Percentiles rank a stretch among this genome's conserved stretches.
Conservation (phyloP, 352 stramenopile species). For the Phytophthora sp. region DNA sequence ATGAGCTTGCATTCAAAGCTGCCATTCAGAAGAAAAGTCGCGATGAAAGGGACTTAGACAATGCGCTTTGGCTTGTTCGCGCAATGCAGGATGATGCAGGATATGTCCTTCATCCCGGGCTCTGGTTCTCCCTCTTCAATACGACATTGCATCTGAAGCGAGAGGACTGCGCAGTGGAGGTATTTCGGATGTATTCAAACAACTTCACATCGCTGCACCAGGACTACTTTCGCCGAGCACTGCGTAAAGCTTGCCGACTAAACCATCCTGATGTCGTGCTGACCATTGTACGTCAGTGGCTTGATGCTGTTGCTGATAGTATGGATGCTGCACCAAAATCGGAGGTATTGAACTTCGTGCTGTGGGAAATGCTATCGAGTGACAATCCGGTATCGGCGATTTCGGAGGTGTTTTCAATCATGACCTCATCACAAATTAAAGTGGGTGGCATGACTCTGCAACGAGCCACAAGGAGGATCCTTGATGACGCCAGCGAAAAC, state of each 20-base stretch:
- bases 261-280: constrained; percentile 32
- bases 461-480: background rate
- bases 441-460: background rate
- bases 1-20: constrained; percentile 9
- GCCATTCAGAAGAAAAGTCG: constrained; percentile 5
- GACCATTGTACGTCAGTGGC: constrained; percentile 37
- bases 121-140: constrained; percentile 51
- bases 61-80: constrained; percentile 39
- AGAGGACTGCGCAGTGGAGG: constrained; percentile 23
- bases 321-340: constrained; percentile 16
- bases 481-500: constrained; percentile 4
- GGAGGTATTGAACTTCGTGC: constrained; percentile 36
- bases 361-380: constrained; percentile 45
- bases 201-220: constrained; percentile 42
- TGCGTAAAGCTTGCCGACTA: constrained; percentile 38
- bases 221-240: constrained; percentile 34
- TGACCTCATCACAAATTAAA: constrained; percentile 15
- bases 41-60: constrained; percentile 12
- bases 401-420: constrained; percentile 24
- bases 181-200: constrained; percentile 29
- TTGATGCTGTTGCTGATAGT: constrained; percentile 10
- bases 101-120: constrained; percentile 38
- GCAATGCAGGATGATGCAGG: constrained; percentile 37
- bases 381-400: constrained; percentile 24
- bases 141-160: constrained; percentile 37